Evolutionary conservation across 2,329 filamentous ascomycete genomes (phyloP).

Genomic region (Curvularia spicifera): DNA sequence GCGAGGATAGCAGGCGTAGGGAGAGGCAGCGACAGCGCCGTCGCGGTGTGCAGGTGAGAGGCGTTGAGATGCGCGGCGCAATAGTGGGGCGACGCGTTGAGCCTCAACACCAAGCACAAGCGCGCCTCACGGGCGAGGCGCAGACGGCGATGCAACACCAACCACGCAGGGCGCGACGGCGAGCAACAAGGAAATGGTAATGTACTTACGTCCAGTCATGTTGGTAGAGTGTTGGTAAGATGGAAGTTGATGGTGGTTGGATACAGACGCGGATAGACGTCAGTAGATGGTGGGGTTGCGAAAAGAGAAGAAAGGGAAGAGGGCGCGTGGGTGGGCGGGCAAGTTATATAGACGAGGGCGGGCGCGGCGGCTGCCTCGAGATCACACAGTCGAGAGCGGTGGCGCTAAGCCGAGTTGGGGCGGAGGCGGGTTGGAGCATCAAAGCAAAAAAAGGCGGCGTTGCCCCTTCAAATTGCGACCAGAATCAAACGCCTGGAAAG

Average conservation of each 20-base stretch:
- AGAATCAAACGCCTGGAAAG: constrained; percentile 32
- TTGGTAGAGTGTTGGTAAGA: constrained; percentile 39
- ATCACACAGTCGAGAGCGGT: constrained; percentile 27
- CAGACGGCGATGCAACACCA: constrained; percentile 18
- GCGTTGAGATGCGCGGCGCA: constrained; percentile 18
- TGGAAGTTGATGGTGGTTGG: constrained; percentile 28
- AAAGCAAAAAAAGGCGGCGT: constrained; percentile 22
- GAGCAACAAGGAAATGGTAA: constrained; percentile 8
- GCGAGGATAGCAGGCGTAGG: constrained; percentile 1
- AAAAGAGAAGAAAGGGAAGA: constrained; percentile 25
- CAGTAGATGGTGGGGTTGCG: constrained; percentile 10
- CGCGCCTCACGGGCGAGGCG: constrained; percentile 26
- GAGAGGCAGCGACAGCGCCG: constrained; percentile 19
- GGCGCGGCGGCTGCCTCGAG: constrained; percentile 34
- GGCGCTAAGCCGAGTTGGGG: constrained; percentile 36
- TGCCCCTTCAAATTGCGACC: constrained; percentile 20
- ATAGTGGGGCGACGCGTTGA: constrained; percentile 35
- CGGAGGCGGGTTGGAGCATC: constrained; percentile 22
- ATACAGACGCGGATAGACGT: constrained; percentile 6
- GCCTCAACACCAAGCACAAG: constrained; percentile 38
- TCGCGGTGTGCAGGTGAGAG: constrained; percentile 24
- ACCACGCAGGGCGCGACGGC: constrained; percentile 25
- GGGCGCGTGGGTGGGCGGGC: constrained; percentile 19
- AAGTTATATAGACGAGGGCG: constrained; percentile 31
- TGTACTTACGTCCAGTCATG: constrained; percentile 56